Evolutionary conservation across 139 green algal species (phyloP).

Genomic region (Ettlia oleoabundans): DNA sequence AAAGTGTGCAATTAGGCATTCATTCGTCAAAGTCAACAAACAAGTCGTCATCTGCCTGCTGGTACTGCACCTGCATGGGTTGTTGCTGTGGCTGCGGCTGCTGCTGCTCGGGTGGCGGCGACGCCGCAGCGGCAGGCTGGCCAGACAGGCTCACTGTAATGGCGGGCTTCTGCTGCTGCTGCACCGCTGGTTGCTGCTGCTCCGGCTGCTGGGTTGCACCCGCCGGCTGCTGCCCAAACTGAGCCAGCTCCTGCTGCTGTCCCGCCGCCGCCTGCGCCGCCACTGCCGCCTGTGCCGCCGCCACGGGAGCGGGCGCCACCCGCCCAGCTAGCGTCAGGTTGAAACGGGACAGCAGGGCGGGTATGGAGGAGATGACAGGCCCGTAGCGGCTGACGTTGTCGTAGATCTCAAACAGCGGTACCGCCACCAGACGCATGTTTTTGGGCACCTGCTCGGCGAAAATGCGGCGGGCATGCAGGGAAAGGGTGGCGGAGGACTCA

Average conservation of each 20-base stretch:
- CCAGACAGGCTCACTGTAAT: constrained; percentile 35
- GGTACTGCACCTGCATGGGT: not conserved
- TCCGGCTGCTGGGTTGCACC: not conserved
- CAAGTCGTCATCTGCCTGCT: constrained; percentile 2
- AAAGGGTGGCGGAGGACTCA: not conserved
- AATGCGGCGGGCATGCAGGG: not conserved
- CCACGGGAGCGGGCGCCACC: not conserved
- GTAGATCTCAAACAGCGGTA: constrained; percentile 97
- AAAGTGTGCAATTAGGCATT: not conserved
- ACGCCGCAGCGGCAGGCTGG: too few relatives aligned
- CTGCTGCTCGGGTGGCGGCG: not conserved
- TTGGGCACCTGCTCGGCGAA: constrained; percentile 79
- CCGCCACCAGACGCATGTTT: constrained; percentile 93
- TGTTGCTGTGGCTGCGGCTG: not conserved
- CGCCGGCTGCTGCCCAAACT: constrained; percentile 16
- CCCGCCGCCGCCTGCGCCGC: not conserved
- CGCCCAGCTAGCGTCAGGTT: constrained; percentile 61
- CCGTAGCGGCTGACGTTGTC: constrained; percentile 88
- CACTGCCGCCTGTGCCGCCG: not conserved
- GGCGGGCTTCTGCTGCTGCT: constrained; percentile 17
- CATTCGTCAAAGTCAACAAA: constrained; percentile 32
- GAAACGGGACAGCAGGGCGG: constrained; percentile 82
- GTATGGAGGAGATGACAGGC: constrained; percentile 80
- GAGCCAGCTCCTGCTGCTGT: constrained; percentile 20
- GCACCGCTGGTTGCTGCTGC: not conserved